Conservation (phyloP, 1,139 yeast species). For the Lodderomyces theae region DNA sequence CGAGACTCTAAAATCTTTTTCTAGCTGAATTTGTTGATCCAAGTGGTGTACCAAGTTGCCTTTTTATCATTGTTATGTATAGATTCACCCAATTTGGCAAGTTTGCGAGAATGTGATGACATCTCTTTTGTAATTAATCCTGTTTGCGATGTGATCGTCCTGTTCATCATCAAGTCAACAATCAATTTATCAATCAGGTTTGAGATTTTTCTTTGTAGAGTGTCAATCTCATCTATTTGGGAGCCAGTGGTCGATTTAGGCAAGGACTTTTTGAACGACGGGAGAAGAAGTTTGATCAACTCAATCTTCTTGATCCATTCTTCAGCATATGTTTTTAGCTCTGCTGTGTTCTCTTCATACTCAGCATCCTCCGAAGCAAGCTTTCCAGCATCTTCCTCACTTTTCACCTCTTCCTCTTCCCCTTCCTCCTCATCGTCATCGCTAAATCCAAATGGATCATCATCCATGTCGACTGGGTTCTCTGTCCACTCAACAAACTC, state of each 20-base stretch:
- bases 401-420: slow-evolving; percentile 21
- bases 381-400: slow-evolving; percentile 20
- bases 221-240: slow-evolving; percentile 35
- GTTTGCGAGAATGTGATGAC: slow-evolving; percentile 24
- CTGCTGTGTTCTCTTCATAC: slow-evolving; percentile 1
- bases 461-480: slow-evolving; percentile 50
- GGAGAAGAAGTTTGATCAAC: slow-evolving; percentile 51
- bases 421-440: slow-evolving; percentile 32
- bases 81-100: slow-evolving; percentile 34
- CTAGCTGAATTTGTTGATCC: slow-evolving; percentile 41
- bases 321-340: slow-evolving; percentile 38
- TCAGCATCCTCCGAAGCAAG: slow-evolving; percentile 6
- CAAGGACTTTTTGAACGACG: slow-evolving; percentile 55
- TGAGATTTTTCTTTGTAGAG: slow-evolving; percentile 30
- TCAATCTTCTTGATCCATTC: slow-evolving; percentile 54
- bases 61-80: slow-evolving; percentile 41
- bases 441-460: slow-evolving; percentile 46
- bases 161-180: slow-evolving; percentile 47
- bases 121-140: slow-evolving; percentile 25
- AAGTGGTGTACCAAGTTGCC: slow-evolving; percentile 50
- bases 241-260: slow-evolving; percentile 38
- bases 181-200: slow-evolving; percentile 44
- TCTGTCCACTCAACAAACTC: slow-evolving; percentile 68
- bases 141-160: slow-evolving; percentile 31
- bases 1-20: slow-evolving; percentile 15